Conservation (phyloP, 208 protist genomes). For the Acanthamoeba culbertsoni region DNA sequence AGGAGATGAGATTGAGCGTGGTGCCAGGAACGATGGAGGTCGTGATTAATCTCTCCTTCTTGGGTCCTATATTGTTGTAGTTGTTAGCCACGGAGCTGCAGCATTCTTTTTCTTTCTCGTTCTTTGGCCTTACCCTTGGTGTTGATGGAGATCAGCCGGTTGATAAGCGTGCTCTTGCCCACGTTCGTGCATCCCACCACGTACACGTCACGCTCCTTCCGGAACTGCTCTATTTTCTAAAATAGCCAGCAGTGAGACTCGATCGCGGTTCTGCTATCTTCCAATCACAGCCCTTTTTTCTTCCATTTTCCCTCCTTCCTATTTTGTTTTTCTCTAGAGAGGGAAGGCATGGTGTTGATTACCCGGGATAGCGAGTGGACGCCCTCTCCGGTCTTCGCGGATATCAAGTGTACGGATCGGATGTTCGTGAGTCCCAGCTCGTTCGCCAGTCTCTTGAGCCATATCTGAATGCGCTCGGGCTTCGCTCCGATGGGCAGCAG, state of each 20-base stretch:
- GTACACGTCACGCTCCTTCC: constrained; percentile 65
- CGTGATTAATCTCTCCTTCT: constrained; percentile 44
- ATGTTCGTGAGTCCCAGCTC: constrained; percentile 35
- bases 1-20: constrained; percentile 68
- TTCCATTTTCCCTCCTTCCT: too few species aligned
- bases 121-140: not conserved
- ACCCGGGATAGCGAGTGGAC: constrained; percentile 6
- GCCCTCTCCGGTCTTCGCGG: constrained; percentile 31
- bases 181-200: constrained; percentile 71
- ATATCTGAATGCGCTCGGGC: not conserved
- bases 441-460: not conserved
- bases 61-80: not conserved
- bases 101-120: not conserved
- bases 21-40: constrained; percentile 70
- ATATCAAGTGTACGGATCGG: not conserved
- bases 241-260: not conserved
- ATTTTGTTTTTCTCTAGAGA: too few species aligned
- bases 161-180: constrained; percentile 69
- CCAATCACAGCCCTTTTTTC: too few species aligned
- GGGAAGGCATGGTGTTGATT: too few species aligned
- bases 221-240: constrained; percentile 55
- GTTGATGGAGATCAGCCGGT: constrained; percentile 57
- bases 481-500: not conserved
- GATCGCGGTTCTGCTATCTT: too few species aligned
- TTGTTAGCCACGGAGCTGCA: not conserved